Evolutionary conservation across 2,329 filamentous ascomycete species (phyloP).

Genomic region (Teratosphaeria pseudoeucalypti): DNA sequence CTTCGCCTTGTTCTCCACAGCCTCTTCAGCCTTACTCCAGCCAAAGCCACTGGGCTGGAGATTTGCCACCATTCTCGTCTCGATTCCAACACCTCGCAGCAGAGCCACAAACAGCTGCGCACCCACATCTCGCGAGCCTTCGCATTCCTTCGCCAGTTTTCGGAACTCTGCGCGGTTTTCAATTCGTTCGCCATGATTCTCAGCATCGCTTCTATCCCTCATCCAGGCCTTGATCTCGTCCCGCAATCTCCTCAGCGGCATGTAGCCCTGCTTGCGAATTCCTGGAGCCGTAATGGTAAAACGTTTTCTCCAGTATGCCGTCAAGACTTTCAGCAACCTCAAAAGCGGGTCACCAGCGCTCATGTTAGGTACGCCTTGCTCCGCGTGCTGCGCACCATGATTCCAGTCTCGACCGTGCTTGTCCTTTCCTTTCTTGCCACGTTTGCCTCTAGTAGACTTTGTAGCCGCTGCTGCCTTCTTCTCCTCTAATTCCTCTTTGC

Average conservation of each 20-base stretch:
- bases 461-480: constrained; percentile 26
- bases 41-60: constrained; percentile 82
- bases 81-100: constrained; percentile 67
- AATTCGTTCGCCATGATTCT: constrained; percentile 67
- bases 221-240: constrained; percentile 62
- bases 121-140: constrained; percentile 78
- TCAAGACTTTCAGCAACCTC: constrained; percentile 62
- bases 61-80: constrained; percentile 73
- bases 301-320: constrained; percentile 77
- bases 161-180: constrained; percentile 58
- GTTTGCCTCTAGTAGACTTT: constrained; percentile 28
- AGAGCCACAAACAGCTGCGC: constrained; percentile 84
- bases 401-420: constrained; percentile 59
- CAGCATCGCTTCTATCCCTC: constrained; percentile 49
- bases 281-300: constrained; percentile 71
- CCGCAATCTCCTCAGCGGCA: constrained; percentile 63
- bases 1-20: constrained; percentile 38
- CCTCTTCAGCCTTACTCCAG: constrained; percentile 80
- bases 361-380: constrained; percentile 62
- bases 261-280: constrained; percentile 81
- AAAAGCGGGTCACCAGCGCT: constrained; percentile 75
- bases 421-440: constrained; percentile 29
- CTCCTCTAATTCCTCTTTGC: constrained; percentile 27
- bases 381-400: constrained; percentile 55
- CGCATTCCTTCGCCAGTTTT: constrained; percentile 54